Evolutionary conservation across 768 basidiomycete genomes (phyloP), one percentile per base, ranked within the genome.

Genomic region (Trametes coccinea): DNA sequence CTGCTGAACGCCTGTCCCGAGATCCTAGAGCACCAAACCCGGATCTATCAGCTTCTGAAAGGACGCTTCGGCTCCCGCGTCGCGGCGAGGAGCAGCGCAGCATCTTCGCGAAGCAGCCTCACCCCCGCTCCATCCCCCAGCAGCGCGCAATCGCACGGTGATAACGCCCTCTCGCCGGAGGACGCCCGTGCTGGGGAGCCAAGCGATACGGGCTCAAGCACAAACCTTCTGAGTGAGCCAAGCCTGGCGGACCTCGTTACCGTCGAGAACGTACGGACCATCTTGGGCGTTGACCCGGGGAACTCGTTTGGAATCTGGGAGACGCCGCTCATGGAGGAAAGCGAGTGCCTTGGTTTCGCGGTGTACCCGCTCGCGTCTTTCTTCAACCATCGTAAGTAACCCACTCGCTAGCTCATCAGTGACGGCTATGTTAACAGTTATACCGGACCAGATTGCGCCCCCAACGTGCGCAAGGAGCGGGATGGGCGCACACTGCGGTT

Each of bases 291-390:
- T 11, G 86, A 88, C 61, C 79, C 81, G 27, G 86, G 87, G 22
- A 89, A 89, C 63, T 80, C 84, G 7, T 89, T 89, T 61, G 88
- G 87, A 14, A 80, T 89, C 48, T 89, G 84, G 84, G 85, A 88
- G 61, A 69, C 60, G 46, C 80, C 70, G 74, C 77, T 72, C 33
- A 71, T 71, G 57, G 73, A 74, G 61, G 77, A 76, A 17, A 80
- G 74, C 46, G 71, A 72, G 84, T 87, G 86, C 69, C 51, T 88
- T 17, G 87, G 87, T 27, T 89, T 84, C 81, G 84, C 80, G 4
- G 76, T 87, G 63, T 88, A 84, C 71, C 71, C 80, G 5, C 80
- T 79, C 51, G 85, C 80, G 0, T 86, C 86, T 17, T 87, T 84
- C 72, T 89, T 88, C 68, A 89, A 89, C 64, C 87, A 89, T 67